Evolutionary conservation across 2,329 filamentous ascomycete genomes (phyloP).

Genomic region (Penicillium aurantiogriseum): DNA sequence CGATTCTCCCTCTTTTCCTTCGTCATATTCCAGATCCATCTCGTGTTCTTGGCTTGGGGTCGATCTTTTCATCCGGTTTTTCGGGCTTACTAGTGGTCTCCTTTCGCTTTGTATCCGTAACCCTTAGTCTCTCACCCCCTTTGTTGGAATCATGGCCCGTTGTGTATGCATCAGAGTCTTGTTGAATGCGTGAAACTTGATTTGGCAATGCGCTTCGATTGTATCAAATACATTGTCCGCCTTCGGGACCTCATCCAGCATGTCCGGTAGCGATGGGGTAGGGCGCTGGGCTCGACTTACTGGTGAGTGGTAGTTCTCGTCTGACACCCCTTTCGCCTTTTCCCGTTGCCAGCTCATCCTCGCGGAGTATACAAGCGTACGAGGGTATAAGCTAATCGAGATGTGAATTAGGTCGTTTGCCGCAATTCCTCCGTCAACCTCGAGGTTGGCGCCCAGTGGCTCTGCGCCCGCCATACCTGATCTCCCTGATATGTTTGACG

Average conservation of each 20-base stretch:
- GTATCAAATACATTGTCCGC: conserved; percentile 4
- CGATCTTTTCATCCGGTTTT: background rate
- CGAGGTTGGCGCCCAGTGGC: conserved; percentile 36
- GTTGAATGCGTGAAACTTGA: conserved; percentile 3
- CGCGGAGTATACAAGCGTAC: background rate
- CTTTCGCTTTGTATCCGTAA: background rate
- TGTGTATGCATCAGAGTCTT: background rate
- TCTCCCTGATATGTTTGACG: conserved; percentile 25
- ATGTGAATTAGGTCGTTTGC: conserved; percentile 2
- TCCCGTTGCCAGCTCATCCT: background rate
- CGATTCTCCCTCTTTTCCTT: background rate
- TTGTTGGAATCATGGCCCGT: background rate
- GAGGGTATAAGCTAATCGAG: background rate
- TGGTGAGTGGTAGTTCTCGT: conserved; percentile 15
- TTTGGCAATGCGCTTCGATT: conserved; percentile 20
- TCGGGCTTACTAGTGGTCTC: background rate
- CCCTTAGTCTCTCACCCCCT: background rate
- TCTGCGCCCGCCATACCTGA: conserved; percentile 32
- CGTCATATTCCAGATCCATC: background rate
- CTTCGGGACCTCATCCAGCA: conserved; percentile 19
- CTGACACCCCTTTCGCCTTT: background rate
- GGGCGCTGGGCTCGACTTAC: conserved; percentile 17
- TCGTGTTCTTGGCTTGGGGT: background rate
- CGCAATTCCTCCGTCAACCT: background rate
- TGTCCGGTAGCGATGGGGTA: conserved; percentile 19